A percentile compares a stretch with the other conserved stretches of the same genome.
Conservation (phyloP, 78 protist species). For the Dictyostelium capitatum region DNA sequence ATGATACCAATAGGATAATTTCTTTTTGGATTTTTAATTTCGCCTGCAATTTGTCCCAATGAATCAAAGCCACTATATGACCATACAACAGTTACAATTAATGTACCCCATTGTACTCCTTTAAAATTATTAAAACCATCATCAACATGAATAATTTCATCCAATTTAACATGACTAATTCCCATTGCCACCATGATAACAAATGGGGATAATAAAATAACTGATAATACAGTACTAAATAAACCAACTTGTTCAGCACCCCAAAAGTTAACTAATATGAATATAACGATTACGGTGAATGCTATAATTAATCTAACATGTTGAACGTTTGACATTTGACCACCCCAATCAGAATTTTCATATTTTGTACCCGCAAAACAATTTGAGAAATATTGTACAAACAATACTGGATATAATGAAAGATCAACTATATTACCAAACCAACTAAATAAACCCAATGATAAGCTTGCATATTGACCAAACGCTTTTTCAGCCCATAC, state of each 20-base stretch:
- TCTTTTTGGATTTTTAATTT: constrained; percentile 53
- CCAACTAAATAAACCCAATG: constrained; percentile 62
- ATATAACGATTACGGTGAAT: constrained; percentile 18
- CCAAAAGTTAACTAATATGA: constrained; percentile 43
- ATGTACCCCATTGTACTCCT: constrained; percentile 19
- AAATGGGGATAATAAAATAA: constrained; percentile 45
- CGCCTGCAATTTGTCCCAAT: constrained; percentile 63
- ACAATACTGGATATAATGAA: constrained; percentile 47
- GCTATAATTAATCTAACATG: constrained; percentile 27
- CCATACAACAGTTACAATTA: constrained; percentile 39
- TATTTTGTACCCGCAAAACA: constrained; percentile 15
- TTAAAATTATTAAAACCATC: constrained; percentile 30
- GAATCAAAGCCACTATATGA: constrained; percentile 51
- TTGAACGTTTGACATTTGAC: not conserved
- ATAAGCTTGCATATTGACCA: constrained; percentile 12
- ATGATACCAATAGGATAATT: constrained; percentile 68
- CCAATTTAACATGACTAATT: constrained; percentile 41
- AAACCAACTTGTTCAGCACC: constrained; percentile 74
- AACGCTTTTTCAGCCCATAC: constrained; percentile 79
- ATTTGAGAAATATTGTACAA: constrained; percentile 38
- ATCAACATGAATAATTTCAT: not conserved
- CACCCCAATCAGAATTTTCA: constrained; percentile 47
- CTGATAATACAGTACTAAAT: constrained; percentile 29
- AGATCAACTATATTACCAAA: constrained; percentile 37
- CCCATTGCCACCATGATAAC: constrained; percentile 58